Evolutionary conservation across 345 rosid species (phyloP).

Genomic region (Acer negundo): DNA sequence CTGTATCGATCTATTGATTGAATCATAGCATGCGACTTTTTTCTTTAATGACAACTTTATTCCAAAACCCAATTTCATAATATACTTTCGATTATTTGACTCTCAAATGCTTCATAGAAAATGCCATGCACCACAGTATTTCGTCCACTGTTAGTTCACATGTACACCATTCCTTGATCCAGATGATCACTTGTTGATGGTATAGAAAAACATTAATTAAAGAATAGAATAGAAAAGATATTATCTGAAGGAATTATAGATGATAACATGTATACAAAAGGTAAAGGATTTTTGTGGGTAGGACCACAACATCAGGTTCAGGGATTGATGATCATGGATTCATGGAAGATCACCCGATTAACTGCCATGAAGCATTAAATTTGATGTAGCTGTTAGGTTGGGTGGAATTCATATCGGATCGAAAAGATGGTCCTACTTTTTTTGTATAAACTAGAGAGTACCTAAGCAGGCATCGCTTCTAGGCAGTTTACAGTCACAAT

Average conservation of each 20-base stretch:
- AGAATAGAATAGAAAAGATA: too few relatives aligned
- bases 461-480: not conserved
- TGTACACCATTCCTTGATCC: too few relatives aligned
- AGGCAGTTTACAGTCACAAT: constrained; percentile 1
- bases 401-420: not conserved
- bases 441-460: not conserved
- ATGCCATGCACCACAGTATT: not conserved
- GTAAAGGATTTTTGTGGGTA: not conserved
- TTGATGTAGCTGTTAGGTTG: not conserved
- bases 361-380: not conserved
- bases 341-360: not conserved
- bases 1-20: too few relatives aligned
- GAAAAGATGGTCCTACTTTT: constrained; percentile 5
- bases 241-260: not conserved
- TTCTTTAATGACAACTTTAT: not conserved
- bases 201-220: not conserved
- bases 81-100: not conserved
- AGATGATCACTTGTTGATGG: too few relatives aligned
- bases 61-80: not conserved
- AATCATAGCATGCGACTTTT: not conserved
- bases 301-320: not conserved
- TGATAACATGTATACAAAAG: not conserved
- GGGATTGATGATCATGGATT: not conserved
- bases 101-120: too few relatives aligned
- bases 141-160: not conserved